These are phyloP conservation scores for Austroboletus eburneus DNA, from an alignment of 768 basidiomycete genomes.

Conservation along the genomic window DNA sequence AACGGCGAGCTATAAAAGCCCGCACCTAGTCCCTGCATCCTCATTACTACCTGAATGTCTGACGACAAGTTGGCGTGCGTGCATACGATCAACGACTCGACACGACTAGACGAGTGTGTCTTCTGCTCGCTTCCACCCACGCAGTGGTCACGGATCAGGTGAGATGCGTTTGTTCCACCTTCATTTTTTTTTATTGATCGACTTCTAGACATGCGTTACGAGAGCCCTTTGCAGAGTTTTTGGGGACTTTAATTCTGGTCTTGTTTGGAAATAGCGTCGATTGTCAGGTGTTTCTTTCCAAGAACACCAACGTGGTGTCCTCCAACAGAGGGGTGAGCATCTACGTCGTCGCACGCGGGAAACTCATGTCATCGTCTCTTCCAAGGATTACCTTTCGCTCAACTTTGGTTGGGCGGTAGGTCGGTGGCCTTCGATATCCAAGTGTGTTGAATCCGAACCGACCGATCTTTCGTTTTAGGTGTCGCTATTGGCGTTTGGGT, in stretches of 20 bases:
- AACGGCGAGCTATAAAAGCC: conserved; percentile 1
- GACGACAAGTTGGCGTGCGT: not conserved
- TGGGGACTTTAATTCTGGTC: conserved; percentile 50
- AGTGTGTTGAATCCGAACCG: not conserved
- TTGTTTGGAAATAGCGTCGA: conserved; percentile 53
- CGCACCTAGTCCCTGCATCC: not conserved
- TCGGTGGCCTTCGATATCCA: conserved; percentile 2
- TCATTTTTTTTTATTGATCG: not conserved
- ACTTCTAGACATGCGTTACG: conserved; percentile 36
- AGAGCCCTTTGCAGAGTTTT: conserved; percentile 59
- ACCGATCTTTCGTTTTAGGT: conserved; percentile 20
- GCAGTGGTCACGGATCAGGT: conserved; percentile 51
- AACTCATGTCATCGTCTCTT: not conserved
- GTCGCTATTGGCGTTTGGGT: conserved; percentile 63
- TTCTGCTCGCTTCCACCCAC: conserved; percentile 35
- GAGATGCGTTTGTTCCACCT: conserved; percentile 6
- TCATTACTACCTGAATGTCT: conserved; percentile 1
- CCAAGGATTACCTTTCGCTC: conserved; percentile 15
- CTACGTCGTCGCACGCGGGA: not conserved
- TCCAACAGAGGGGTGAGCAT: conserved; percentile 47
- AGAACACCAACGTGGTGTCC: conserved; percentile 37
- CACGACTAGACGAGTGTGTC: not conserved
- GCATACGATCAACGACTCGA: not conserved
- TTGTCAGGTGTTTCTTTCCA: conserved; percentile 49
- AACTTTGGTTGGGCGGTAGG: conserved; percentile 23